A percentile compares a stretch with the other conserved stretches of the same genome.
Conservation (phyloP, 1,284 basidiomycete genomes). For the Fomes fomentarius region DNA sequence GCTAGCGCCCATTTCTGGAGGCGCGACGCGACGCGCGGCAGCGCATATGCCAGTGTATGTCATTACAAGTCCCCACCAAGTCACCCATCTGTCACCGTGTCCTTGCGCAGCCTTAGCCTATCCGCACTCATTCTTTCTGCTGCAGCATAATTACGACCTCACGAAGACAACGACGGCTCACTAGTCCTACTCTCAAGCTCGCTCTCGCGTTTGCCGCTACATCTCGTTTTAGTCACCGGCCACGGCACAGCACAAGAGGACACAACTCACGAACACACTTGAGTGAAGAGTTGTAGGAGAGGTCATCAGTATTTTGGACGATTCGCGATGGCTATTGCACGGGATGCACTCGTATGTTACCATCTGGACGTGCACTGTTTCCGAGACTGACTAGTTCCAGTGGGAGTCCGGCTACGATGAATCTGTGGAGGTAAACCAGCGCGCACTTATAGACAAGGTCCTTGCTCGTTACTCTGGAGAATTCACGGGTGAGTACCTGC, state of each 20-base stretch:
- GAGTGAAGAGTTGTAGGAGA: too few relatives aligned
- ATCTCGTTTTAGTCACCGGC: too few relatives aligned
- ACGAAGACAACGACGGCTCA: background rate
- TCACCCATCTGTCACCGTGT: too few relatives aligned
- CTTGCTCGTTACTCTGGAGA: slow-evolving; percentile 94
- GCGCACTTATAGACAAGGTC: slow-evolving; percentile 92
- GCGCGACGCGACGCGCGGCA: slow-evolving; percentile 20
- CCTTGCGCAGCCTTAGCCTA: background rate
- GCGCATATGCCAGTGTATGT: too few relatives aligned
- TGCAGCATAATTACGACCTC: background rate
- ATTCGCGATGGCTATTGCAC: slow-evolving; percentile 22
- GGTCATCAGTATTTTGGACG: too few relatives aligned
- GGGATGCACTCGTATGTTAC: slow-evolving; percentile 26
- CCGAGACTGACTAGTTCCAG: slow-evolving; percentile 35
- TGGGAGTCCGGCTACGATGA: slow-evolving; percentile 80
- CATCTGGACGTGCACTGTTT: background rate
- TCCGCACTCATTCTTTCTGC: background rate
- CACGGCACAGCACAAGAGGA: too few relatives aligned
- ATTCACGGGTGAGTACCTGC: slow-evolving; percentile 64
- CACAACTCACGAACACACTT: too few relatives aligned
- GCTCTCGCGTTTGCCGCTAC: too few relatives aligned
- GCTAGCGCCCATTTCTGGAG: slow-evolving; percentile 2
- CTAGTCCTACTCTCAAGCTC: too few relatives aligned
- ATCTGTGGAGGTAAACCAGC: slow-evolving; percentile 93
- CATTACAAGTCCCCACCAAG: background rate